A percentile compares a stretch with the other conserved stretches of the same genome.
phyloP scores from a whole-genome alignment of 2,329 filamentous ascomycete species.

The Venturia aucupariae region DNA sequence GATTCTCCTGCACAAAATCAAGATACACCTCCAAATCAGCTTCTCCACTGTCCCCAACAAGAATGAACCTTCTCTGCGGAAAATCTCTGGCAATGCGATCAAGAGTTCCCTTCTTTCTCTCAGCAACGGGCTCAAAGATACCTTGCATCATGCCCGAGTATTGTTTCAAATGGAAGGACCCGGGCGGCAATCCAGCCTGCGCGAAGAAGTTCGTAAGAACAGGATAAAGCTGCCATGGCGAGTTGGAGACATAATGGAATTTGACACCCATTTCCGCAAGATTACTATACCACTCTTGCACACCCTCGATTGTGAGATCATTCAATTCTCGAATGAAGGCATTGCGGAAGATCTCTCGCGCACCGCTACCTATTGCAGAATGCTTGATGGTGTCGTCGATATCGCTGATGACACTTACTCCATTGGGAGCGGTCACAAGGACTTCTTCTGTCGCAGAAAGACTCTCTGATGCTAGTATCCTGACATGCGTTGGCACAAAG shows the following conservation, averaged over 20 bases:
- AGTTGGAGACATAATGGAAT: constrained; percentile 98
- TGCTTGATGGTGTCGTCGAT: constrained; percentile 97
- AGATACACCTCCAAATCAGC: constrained; percentile 96
- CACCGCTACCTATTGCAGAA: constrained; percentile 78
- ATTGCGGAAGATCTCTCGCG: constrained; percentile 91
- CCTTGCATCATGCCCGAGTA: constrained; percentile 96
- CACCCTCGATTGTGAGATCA: constrained; percentile 76
- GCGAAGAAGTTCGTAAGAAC: constrained; percentile 80
- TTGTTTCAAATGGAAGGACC: constrained; percentile 90
- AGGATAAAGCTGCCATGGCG: constrained; percentile 94
- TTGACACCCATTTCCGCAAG: constrained; percentile 73
- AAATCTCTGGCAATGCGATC: constrained; percentile 84
- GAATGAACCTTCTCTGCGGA: constrained; percentile 75
- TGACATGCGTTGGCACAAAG: constrained; percentile 82
- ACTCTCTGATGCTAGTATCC: constrained; percentile 76
- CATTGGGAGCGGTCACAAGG: constrained; percentile 63
- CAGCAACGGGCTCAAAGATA: constrained; percentile 94
- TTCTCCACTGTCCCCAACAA: constrained; percentile 93
- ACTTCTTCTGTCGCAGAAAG: constrained; percentile 75
- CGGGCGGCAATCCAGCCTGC: constrained; percentile 67
- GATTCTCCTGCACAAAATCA: constrained; percentile 77
- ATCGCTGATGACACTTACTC: constrained; percentile 90
- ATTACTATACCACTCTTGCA: constrained; percentile 77
- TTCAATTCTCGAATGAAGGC: constrained; percentile 81
- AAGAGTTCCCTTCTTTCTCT: constrained; percentile 82